Evolutionary conservation across 106 monocot genomes (phyloP), one percentile per base, ranked within the genome.

Genomic region (Acanthochlamys bracteata): DNA sequence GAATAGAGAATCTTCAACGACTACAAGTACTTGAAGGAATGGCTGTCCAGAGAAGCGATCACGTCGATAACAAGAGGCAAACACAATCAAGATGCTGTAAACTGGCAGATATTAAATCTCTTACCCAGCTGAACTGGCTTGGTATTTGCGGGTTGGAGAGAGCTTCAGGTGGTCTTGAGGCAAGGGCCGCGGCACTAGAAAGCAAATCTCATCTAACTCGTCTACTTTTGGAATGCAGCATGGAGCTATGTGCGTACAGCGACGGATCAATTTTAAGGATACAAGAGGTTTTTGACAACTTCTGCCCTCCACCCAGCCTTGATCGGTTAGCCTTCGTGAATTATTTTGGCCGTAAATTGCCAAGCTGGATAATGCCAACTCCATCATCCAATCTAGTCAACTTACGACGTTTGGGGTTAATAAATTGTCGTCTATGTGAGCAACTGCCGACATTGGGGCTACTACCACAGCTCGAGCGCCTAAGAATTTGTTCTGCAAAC

Each of bases 291-390:
- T 76, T 66, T 14, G 65, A 70, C 12, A 25, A 46, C 33, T 67
- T 78, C 16, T 58, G 43, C 11, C 78, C 78, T 41, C 72, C 78
- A 10, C 55, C 46, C 13, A 52, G 14, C 7, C 20, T 67, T 2
- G 49, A 67, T 39, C 7, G 4, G 0, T 26, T 78, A 25, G 0
- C 19, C 7, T 47, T 78, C 10, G 12, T 24, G 20, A 46, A 39
- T 0, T 78, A 55, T 40, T 78, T 64, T 58, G 78, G 78, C 9
- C 47, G 14, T 7, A 11, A 40, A 8, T 73, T 54, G 14, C 72
- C 72, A 0, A 73, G n/a, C 15, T 76, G 76, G 76, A 65, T 76
- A 69, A 57, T 21, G 7, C 11, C 6, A 6, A 25, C 16, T 0
- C 4, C 24, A 3, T 10, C 20, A 23, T 0, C 26, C 3, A 26